These are phyloP conservation scores for Calendula officinalis DNA, from an alignment of 129 eudicot species.

Conservation along the genomic window DNA sequence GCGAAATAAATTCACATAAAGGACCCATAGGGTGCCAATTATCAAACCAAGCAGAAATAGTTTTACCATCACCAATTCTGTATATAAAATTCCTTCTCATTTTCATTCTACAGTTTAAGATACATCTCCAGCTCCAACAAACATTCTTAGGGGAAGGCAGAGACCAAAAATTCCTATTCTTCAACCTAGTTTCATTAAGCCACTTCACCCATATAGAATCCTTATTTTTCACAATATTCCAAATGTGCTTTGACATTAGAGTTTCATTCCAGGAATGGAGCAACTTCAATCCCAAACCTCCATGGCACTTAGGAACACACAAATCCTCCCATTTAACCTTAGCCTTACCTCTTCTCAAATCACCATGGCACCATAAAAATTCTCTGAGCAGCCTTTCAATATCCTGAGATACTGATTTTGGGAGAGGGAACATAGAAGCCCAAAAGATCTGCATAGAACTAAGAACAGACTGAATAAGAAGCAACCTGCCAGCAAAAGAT, in stretches of 20 bases:
- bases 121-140: background rate
- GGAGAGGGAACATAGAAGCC: background rate
- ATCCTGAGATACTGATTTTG: background rate
- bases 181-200: background rate
- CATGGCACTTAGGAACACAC: background rate
- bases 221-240: background rate
- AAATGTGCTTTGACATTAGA: background rate
- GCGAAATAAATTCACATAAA: background rate
- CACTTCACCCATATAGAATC: background rate
- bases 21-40: background rate
- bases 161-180: background rate
- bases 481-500: background rate
- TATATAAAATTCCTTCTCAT: background rate
- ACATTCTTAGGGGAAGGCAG: background rate
- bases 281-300: background rate
- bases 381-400: background rate
- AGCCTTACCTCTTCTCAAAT: background rate
- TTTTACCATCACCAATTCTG: background rate
- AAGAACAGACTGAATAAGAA: background rate
- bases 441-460: background rate
- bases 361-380: background rate
- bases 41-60: background rate
- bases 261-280: background rate
- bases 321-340: background rate
- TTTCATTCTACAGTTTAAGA: background rate